These are phyloP conservation scores for Ogataea nakhonphanomensis DNA, from an alignment of 805 yeast species.

Conservation along the genomic window DNA sequence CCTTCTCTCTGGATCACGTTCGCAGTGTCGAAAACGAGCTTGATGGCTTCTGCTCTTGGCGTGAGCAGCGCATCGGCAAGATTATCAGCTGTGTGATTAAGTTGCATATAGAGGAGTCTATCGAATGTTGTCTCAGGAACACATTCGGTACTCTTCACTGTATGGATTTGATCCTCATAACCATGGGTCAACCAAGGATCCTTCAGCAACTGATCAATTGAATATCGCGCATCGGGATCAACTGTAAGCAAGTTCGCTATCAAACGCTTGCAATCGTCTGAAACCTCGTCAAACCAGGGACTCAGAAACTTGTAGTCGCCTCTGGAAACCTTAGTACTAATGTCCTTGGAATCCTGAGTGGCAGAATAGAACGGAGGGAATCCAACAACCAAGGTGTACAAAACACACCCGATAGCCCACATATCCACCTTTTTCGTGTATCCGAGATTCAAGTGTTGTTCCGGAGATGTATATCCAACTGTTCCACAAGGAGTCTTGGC, in stretches of 20 bases:
- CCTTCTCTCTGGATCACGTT: slow-evolving; percentile 30
- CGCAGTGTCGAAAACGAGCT: slow-evolving; percentile 36
- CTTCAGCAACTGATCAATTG: slow-evolving; percentile 59
- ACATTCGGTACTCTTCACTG: slow-evolving; percentile 18
- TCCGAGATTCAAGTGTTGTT: slow-evolving; percentile 55
- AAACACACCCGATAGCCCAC: slow-evolving; percentile 72
- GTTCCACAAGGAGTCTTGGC: slow-evolving; percentile 77
- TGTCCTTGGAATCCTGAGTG: slow-evolving; percentile 46
- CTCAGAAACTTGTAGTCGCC: slow-evolving; percentile 72
- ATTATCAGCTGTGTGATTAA: slow-evolving; percentile 27
- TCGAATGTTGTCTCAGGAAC: slow-evolving; percentile 31
- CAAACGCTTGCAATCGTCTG: slow-evolving; percentile 64
- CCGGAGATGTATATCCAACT: slow-evolving; percentile 74
- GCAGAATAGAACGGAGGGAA: slow-evolving; percentile 78
- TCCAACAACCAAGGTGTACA: slow-evolving; percentile 67
- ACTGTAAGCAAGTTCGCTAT: slow-evolving; percentile 64
- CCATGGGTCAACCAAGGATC: slow-evolving; percentile 64
- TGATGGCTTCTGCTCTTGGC: slow-evolving; percentile 39
- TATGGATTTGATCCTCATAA: slow-evolving; percentile 22
- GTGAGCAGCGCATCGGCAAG: slow-evolving; percentile 28
- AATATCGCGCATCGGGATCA: slow-evolving; percentile 64
- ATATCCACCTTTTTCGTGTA: slow-evolving; percentile 68
- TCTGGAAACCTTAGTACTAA: slow-evolving; percentile 63
- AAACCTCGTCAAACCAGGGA: slow-evolving; percentile 90
- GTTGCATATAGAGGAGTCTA: slow-evolving; percentile 24